These are phyloP conservation scores for Serendipita sp. DNA, from an alignment of 1,284 basidiomycete species.

Conservation along the genomic window DNA sequence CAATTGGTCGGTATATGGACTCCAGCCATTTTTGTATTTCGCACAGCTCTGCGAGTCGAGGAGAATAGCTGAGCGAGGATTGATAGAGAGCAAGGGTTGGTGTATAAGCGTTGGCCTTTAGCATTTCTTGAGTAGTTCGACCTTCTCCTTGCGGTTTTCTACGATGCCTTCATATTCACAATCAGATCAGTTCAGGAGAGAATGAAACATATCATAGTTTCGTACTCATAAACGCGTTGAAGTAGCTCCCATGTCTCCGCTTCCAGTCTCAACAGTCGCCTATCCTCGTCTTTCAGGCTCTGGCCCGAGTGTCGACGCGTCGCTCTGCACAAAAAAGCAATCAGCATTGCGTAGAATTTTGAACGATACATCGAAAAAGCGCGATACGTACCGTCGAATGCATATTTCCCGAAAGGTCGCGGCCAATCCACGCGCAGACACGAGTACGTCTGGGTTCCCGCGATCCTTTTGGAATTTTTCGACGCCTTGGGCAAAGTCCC, in stretches of 20 bases:
- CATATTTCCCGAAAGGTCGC: neutral
- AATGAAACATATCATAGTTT: conserved; percentile 3
- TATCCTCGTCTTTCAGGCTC: conserved; percentile 30
- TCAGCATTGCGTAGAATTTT: neutral
- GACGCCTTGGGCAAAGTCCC: neutral
- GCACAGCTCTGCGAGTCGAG: conserved; percentile 51
- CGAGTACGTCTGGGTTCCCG: neutral
- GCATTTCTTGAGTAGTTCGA: conserved; percentile 36
- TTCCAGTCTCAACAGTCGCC: conserved; percentile 55
- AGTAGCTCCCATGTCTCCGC: conserved; percentile 69
- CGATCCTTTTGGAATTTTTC: conserved; percentile 5
- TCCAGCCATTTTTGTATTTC: conserved; percentile 74
- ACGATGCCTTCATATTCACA: conserved; percentile 32
- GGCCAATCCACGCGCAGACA: neutral
- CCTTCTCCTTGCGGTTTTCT: conserved; percentile 38
- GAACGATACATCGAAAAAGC: neutral
- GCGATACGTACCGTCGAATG: neutral
- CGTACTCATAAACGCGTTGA: conserved; percentile 40
- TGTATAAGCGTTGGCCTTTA: conserved; percentile 60
- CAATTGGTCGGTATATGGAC: conserved; percentile 44
- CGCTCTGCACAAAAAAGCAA: neutral
- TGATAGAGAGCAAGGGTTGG: conserved; percentile 61
- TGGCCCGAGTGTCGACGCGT: neutral
- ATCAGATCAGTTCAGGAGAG: conserved; percentile 8
- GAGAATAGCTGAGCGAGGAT: conserved; percentile 46